Evolutionary conservation across 805 yeast species (phyloP).

Genomic region (Wickerhamiella siamensis): DNA sequence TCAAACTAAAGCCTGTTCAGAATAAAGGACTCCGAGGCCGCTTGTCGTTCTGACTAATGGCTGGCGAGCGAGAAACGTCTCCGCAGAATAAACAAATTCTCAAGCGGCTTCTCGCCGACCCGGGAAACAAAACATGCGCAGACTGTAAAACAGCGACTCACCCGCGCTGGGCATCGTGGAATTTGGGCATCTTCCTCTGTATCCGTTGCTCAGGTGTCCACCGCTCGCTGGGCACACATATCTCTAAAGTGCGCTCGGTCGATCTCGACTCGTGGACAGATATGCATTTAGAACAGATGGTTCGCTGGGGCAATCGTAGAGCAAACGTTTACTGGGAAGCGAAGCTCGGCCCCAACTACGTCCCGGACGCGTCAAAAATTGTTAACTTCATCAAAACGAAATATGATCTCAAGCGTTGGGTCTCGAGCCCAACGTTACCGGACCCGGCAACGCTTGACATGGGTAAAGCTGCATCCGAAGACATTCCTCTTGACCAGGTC

Average conservation of each 20-base stretch:
- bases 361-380: conserved; percentile 72
- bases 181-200: conserved; percentile 81
- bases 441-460: conserved; percentile 36
- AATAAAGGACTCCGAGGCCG: no score
- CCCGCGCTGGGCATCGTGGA: conserved; percentile 98
- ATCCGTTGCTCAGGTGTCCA: conserved; percentile 90
- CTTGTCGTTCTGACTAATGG: not conserved
- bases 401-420: conserved; percentile 87
- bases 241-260: conserved; percentile 80
- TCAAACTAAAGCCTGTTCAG: no score
- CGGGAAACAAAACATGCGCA: conserved; percentile 66
- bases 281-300: conserved; percentile 70
- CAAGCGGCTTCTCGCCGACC: conserved; percentile 60
- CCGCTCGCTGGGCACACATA: conserved; percentile 89
- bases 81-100: conserved; percentile 57
- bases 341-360: conserved; percentile 50
- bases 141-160: conserved; percentile 83
- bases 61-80: conserved; percentile 18
- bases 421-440: conserved; percentile 32
- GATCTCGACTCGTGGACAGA: conserved; percentile 96
- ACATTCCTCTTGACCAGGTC: conserved; percentile 15
- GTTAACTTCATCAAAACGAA: conserved; percentile 85
- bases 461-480: conserved; percentile 11
- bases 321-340: conserved; percentile 82
- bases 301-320: conserved; percentile 69